Percentiles rank a stretch among this genome's conserved stretches.
Conservation (phyloP, 1,284 basidiomycete species). For the Ustilago cynodontis region DNA sequence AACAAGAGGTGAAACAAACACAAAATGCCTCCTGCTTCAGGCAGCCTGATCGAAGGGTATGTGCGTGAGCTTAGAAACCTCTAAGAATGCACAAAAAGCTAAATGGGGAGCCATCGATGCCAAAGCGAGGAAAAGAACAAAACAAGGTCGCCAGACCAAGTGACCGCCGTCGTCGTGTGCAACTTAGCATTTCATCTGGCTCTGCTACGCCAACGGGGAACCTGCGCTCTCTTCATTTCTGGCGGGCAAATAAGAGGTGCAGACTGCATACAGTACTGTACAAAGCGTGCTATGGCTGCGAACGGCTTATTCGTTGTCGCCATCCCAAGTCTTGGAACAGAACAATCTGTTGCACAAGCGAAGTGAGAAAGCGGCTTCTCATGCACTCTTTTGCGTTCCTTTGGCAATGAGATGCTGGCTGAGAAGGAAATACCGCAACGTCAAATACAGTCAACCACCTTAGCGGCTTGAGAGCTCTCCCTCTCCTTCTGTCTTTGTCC, state of each 20-base stretch:
- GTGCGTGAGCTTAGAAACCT: too few species aligned
- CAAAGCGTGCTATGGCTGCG: not conserved
- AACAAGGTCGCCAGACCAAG: not conserved
- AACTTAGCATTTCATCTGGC: not conserved
- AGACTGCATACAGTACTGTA: not conserved
- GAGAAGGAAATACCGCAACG: constrained; percentile 8
- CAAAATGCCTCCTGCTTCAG: constrained; percentile 8
- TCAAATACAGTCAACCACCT: constrained; percentile 6
- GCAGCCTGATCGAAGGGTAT: too few species aligned
- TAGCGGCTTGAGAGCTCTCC: not conserved
- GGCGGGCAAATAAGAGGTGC: not conserved
- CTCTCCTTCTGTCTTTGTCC: not conserved
- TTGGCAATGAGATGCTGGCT: not conserved
- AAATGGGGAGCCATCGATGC: constrained; percentile 3
- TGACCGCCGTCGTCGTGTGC: not conserved
- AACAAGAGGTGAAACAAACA: constrained; percentile 7
- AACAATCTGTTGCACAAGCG: not conserved
- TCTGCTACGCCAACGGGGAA: too few species aligned
- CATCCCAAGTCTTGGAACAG: not conserved
- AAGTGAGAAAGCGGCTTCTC: constrained; percentile 4
- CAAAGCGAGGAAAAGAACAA: constrained; percentile 7
- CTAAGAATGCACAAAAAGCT: not conserved
- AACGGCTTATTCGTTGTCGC: not conserved
- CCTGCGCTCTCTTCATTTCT: not conserved
- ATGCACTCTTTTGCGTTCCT: constrained; percentile 1